Evolutionary conservation across 345 rosid genomes (phyloP), one percentile per base, ranked within the genome.

Genomic region (Dipteronia sinensis): DNA sequence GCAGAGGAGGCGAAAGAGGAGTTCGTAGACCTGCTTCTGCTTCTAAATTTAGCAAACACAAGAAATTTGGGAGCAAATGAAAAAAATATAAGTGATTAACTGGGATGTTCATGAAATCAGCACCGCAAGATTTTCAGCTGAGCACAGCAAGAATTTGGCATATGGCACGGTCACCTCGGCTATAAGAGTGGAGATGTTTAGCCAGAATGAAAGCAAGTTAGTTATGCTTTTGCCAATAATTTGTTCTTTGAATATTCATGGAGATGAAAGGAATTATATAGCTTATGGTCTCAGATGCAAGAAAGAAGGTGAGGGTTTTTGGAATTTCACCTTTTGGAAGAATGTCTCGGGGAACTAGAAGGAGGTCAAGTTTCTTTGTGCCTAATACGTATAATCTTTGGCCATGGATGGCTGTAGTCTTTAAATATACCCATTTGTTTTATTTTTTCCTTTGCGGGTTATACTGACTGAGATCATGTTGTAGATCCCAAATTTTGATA

Each of bases 51-150:
- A 16, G 17, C 42, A 72, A n/a, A 59, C 23, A 0, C 22, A 81
- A 80, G 42, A 80, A 78, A 69, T 38, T 69, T 34, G 27, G 81
- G 64, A 73, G 38, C 53, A 80, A 80, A 72, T 23, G 76, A 74
- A 61, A 66, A 79, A 38, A 49, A 1, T 19, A 6, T 11, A 67
- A 65, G 20, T 31, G 55, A 40, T 75, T 16, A 19, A 40, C 20
- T 17, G 16, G 22, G 53, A 65, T 40, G 5, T 42, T 13, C 56
- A 40, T n/a, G 44, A 51, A 38, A 20, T 25, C 74, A 67, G 20
- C 56, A 55, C 25, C 7, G 10, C 51, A 13, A 31, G n/a, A 69
- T 27, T 20, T 55, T 56, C 13, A 56, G 27, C 40, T 3, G 25
- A 40, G 59, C 44, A 56, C 10, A 31, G 17, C 38, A 46, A 61